Evolutionary conservation across 345 rosid species (phyloP).

Genomic region (Reutealis trisperma): DNA sequence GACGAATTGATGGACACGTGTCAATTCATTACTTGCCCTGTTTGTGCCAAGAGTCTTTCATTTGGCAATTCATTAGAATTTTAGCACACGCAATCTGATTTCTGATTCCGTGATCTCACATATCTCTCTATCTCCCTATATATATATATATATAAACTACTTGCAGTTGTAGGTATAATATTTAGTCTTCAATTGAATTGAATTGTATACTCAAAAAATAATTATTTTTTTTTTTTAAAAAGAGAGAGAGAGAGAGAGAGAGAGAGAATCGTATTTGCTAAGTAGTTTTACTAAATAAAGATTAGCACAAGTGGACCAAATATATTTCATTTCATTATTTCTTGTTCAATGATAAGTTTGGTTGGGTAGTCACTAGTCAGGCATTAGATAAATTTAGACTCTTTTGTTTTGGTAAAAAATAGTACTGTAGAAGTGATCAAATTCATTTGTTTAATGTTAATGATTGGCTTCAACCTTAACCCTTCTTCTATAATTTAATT

Average conservation of each 20-base stretch:
- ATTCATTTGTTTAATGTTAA: neutral
- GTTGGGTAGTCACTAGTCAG: neutral
- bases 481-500: neutral
- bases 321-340: too few relatives aligned
- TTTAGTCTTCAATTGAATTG: too few relatives aligned
- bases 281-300: too few relatives aligned
- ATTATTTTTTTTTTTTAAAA: too few relatives aligned
- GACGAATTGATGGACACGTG: neutral
- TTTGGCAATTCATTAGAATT: neutral
- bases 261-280: too few relatives aligned
- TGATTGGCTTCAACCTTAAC: neutral
- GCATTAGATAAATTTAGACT: neutral
- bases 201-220: too few relatives aligned
- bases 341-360: neutral
- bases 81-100: constrained; percentile 9
- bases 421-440: neutral
- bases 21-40: neutral
- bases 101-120: neutral
- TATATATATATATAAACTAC: too few relatives aligned
- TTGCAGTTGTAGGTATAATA: too few relatives aligned
- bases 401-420: neutral
- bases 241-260: too few relatives aligned
- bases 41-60: neutral
- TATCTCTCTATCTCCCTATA: too few relatives aligned
- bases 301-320: too few relatives aligned